Conservation (phyloP, 2,329 filamentous ascomycete species). For the Chlorencoelia australis region DNA sequence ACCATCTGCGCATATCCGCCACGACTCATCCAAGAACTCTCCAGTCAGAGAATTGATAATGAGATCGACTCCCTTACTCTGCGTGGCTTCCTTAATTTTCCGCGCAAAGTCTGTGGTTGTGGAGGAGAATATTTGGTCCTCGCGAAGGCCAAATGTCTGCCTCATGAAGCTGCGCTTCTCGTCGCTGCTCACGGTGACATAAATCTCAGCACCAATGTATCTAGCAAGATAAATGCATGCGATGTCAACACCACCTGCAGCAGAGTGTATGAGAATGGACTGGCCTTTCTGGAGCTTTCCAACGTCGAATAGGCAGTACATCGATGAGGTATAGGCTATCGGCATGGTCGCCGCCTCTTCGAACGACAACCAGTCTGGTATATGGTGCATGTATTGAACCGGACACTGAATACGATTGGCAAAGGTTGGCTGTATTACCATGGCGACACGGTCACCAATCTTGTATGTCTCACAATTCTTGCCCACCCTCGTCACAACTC, state of each 20-base stretch:
- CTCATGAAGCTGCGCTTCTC: conserved; percentile 1
- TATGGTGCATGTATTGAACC: conserved; percentile 13
- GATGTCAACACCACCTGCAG: conserved; percentile 26
- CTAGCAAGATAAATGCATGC: conserved; percentile 24
- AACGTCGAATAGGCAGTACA: conserved; percentile 10
- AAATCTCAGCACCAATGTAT: conserved; percentile 28
- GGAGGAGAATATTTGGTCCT: not conserved
- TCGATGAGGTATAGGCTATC: conserved; percentile 21
- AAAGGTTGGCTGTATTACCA: conserved; percentile 7
- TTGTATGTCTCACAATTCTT: conserved; percentile 11
- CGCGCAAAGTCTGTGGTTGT: not conserved
- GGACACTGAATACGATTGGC: conserved; percentile 7
- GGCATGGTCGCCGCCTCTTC: conserved; percentile 32
- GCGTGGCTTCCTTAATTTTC: not conserved
- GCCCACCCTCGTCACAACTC: conserved; percentile 22
- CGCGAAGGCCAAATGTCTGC: not conserved
- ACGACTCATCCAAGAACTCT: conserved; percentile 23
- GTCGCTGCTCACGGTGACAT: conserved; percentile 18
- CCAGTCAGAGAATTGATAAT: conserved; percentile 22
- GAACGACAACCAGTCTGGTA: conserved; percentile 31
- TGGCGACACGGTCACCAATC: conserved; percentile 18
- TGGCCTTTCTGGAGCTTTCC: conserved; percentile 16
- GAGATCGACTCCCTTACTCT: conserved; percentile 20
- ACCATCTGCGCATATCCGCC: conserved; percentile 26
- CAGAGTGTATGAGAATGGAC: conserved; percentile 25